Evolutionary conservation across 768 basidiomycete species (phyloP).

Genomic region (Dendrothele bispora): DNA sequence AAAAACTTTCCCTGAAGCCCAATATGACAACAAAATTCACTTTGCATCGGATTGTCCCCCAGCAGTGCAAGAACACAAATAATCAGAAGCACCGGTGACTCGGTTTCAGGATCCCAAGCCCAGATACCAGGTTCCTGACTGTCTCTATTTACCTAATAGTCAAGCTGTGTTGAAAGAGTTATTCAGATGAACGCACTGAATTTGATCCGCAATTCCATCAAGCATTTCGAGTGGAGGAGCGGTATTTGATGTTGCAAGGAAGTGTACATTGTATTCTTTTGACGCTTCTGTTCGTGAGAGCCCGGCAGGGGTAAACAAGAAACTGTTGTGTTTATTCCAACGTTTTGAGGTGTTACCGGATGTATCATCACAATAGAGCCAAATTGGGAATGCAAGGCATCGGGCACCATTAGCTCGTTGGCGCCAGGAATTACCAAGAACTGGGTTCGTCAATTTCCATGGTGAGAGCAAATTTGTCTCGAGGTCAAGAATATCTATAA

Average conservation of each 20-base stretch:
- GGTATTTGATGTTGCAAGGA: conserved; percentile 23
- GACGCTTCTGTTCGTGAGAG: conserved; percentile 13
- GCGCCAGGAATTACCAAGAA: neutral
- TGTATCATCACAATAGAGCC: conserved; percentile 12
- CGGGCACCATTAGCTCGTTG: neutral
- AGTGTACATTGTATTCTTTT: too few species aligned
- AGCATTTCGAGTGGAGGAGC: conserved; percentile 26
- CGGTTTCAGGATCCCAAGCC: conserved; percentile 15
- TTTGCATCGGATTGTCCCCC: conserved; percentile 17
- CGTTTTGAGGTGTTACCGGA: conserved; percentile 24
- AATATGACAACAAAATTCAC: conserved; percentile 20
- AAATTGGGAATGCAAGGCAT: neutral
- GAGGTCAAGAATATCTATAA: too few species aligned
- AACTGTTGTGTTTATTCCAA: conserved; percentile 10
- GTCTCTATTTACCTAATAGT: too few species aligned
- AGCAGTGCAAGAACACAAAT: conserved; percentile 21
- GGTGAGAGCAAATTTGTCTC: too few species aligned
- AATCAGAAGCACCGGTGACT: conserved; percentile 7
- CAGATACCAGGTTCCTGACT: conserved; percentile 13
- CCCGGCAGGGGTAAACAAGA: conserved; percentile 16
- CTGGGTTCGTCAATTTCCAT: too few species aligned
- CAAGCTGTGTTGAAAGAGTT: neutral
- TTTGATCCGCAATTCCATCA: conserved; percentile 8
- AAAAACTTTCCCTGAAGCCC: conserved; percentile 21
- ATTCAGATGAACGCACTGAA: conserved; percentile 13